phyloP scores from a whole-genome alignment of 1,284 basidiomycete genomes.

The Cryptococcus hybrid region DNA sequence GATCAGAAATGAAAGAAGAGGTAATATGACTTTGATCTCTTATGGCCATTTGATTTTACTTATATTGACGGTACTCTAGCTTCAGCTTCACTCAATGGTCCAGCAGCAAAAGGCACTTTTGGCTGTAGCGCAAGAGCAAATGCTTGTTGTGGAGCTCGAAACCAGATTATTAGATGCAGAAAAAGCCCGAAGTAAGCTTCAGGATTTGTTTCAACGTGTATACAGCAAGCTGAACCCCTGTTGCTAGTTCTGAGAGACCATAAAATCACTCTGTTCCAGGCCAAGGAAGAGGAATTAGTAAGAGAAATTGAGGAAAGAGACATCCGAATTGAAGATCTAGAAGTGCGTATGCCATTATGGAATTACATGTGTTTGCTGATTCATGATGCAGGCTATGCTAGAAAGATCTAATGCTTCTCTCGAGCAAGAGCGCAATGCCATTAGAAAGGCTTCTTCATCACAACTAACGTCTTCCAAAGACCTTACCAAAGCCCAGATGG shows the following conservation, averaged over 20 bases:
- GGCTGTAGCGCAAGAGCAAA: conserved; percentile 37
- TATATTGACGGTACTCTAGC: conserved; percentile 15
- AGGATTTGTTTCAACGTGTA: neutral
- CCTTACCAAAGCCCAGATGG: conserved; percentile 7
- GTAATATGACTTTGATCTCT: conserved; percentile 12
- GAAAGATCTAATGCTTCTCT: conserved; percentile 24
- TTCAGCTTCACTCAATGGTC: conserved; percentile 30
- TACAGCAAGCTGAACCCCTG: neutral
- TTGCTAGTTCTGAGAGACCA: conserved; percentile 37
- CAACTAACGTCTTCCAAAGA: conserved; percentile 9
- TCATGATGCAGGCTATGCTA: conserved; percentile 16
- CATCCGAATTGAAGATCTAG: conserved; percentile 24
- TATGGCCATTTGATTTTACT: neutral
- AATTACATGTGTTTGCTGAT: neutral
- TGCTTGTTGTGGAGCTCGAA: conserved; percentile 38
- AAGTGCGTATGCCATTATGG: conserved; percentile 22
- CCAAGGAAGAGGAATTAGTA: conserved; percentile 31
- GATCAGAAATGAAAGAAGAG: conserved; percentile 37
- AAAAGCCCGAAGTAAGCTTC: conserved; percentile 24
- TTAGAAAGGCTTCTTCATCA: conserved; percentile 14
- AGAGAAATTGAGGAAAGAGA: conserved; percentile 31
- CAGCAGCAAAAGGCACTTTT: conserved; percentile 38
- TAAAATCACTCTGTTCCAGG: conserved; percentile 35
- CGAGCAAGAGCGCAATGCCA: conserved; percentile 25
- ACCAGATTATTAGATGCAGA: conserved; percentile 28